These are phyloP conservation scores for Fragaria ananassa DNA, from an alignment of 306 rosid genomes.

Conservation along the genomic window DNA sequence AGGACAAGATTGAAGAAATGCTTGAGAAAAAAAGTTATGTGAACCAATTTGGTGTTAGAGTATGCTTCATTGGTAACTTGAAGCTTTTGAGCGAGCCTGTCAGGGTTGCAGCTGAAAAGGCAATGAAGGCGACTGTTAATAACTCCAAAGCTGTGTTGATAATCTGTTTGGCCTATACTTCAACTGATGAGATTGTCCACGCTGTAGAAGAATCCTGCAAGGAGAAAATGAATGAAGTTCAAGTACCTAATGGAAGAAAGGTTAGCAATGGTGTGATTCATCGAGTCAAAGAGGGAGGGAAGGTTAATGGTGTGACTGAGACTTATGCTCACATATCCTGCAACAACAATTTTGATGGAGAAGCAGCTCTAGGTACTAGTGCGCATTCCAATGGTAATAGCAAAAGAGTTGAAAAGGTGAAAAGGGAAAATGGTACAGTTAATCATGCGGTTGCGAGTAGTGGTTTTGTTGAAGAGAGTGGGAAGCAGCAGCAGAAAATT, in stretches of 20 bases:
- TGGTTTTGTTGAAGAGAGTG: slow-evolving; percentile 23
- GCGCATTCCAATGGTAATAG: slow-evolving; percentile 9
- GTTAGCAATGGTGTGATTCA: slow-evolving; percentile 23
- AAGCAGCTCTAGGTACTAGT: too few species aligned
- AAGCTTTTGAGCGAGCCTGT: slow-evolving; percentile 49
- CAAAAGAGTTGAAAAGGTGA: slow-evolving; percentile 6
- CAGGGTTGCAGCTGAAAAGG: slow-evolving; percentile 58
- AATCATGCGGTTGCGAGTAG: slow-evolving; percentile 22
- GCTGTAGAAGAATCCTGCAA: slow-evolving; percentile 61
- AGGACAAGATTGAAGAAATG: slow-evolving; percentile 59
- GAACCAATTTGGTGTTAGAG: slow-evolving; percentile 52
- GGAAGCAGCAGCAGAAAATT: slow-evolving; percentile 22
- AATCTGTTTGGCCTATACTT: slow-evolving; percentile 66
- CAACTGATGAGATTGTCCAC: slow-evolving; percentile 61
- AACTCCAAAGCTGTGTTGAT: slow-evolving; percentile 48
- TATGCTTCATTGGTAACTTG: slow-evolving; percentile 62
- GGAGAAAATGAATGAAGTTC: slow-evolving; percentile 42
- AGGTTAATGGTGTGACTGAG: slow-evolving; percentile 27
- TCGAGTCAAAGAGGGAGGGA: slow-evolving; percentile 17
- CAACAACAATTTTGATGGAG: slow-evolving; percentile 20
- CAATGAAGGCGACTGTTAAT: slow-evolving; percentile 57
- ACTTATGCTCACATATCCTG: slow-evolving; percentile 26
- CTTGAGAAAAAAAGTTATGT: slow-evolving; percentile 48
- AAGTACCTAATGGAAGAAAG: slow-evolving; percentile 22
- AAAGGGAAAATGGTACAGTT: slow-evolving; percentile 1